Percentiles rank a stretch among this genome's conserved stretches.
Conservation (phyloP, 345 rosid genomes). For the Boechera divaricarpa region DNA sequence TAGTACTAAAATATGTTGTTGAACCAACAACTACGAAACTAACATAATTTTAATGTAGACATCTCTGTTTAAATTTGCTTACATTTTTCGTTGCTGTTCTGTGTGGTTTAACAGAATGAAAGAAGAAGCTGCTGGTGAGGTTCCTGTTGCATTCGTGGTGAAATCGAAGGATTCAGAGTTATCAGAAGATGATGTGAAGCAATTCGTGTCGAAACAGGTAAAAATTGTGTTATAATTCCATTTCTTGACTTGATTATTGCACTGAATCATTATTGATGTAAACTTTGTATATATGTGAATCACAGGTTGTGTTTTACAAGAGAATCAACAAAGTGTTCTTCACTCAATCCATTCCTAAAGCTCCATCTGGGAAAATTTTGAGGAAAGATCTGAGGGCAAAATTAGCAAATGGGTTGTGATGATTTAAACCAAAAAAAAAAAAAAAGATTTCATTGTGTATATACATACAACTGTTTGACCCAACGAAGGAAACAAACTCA, state of each 20-base stretch:
- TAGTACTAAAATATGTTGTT: not conserved
- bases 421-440: constrained; percentile 13
- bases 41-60: no score
- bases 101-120: constrained; percentile 53
- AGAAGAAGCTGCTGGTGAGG: constrained; percentile 76
- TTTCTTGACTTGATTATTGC: not conserved
- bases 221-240: not conserved
- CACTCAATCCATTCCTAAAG: constrained; percentile 72
- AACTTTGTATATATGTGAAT: not conserved
- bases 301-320: constrained; percentile 86
- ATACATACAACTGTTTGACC: constrained; percentile 34
- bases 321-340: constrained; percentile 71
- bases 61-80: no score
- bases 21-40: not conserved
- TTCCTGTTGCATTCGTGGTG: constrained; percentile 77
- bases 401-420: constrained; percentile 50
- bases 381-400: constrained; percentile 73
- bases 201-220: constrained; percentile 73
- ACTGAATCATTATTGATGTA: no score
- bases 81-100: not conserved
- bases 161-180: constrained; percentile 55
- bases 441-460: constrained; percentile 36
- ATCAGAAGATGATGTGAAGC: constrained; percentile 65
- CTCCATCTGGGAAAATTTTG: constrained; percentile 86
- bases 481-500: constrained; percentile 11